Base-by-base conservation (phyloP, 2,329 filamentous ascomycete genomes). In the Nigrospora oryzae region DNA sequence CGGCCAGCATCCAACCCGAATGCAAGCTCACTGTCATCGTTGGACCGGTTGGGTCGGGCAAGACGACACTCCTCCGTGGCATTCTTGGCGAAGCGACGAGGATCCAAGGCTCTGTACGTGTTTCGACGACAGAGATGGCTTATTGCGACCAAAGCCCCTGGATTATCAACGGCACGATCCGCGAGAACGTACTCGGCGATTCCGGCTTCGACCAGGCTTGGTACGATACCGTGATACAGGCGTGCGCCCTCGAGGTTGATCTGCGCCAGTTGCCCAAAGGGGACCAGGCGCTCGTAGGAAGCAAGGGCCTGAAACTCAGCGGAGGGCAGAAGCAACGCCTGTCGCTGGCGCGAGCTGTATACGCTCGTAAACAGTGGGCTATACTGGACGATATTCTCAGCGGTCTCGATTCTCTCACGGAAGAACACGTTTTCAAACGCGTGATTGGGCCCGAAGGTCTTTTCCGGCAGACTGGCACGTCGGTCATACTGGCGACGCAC, bases 401-500 rank as follows among this genome's bases (percentile, higher is more conserved):
- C 23, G 51, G 50, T 4, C 46, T 53, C 4, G 52, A 54, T 33
- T 36, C 43, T 31, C 40, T 47, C 28, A 54, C 51, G 16, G 47
- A 51, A 38, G 38, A 41, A 11, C 16, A 36, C 11, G 44, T 52
- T 3, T 49, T 49, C 41, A 36, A 32, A 4, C 30, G 32, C 11
- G 47, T 44, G 47, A 47, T 47, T 54, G 40, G 35, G 11, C 41
- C 6, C 12, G 46, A 44, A 40, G 52, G 19, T 15, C 42, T 35
- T 17, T 41, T 43, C 28, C 44, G 30, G 35, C 42, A 30, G n/a
- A 49, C 46, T 15, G 50, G 53, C 4, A 53, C 53, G 2, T 58
- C 55, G 5, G 50, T 56, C 13, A 41, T 63, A 15, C 38, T 63
- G 4, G 58, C 53, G 8, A 64, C 61, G 2, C 55, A 53, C 39